phyloP scores from a whole-genome alignment of 306 rosid genomes.

The Medicago arabica region DNA sequence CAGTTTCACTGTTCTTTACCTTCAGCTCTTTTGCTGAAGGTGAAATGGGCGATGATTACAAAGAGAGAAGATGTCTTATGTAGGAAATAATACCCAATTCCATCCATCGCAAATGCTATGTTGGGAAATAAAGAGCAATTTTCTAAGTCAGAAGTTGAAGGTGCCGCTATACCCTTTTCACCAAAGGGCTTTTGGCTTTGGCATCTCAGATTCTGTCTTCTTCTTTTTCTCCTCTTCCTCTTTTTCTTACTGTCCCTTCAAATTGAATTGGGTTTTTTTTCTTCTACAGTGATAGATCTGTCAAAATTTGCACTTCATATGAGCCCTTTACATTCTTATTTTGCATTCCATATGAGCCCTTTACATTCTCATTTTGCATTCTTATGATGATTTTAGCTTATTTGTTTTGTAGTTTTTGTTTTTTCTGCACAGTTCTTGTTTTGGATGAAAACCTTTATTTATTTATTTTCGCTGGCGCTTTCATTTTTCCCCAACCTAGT shows the following conservation, averaged over 20 bases:
- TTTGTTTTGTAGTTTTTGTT: not conserved
- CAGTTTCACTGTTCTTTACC: no score
- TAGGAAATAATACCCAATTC: slow-evolving; percentile 44
- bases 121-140: no score
- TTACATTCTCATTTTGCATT: not conserved
- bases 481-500: no score
- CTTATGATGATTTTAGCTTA: not conserved
- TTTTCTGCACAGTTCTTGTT: slow-evolving; percentile 44
- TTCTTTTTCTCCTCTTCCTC: not conserved
- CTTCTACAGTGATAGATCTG: slow-evolving; percentile 56
- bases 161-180: slow-evolving; percentile 51
- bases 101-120: no score
- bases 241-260: not conserved
- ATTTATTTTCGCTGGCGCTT: slow-evolving; percentile 23
- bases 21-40: no score
- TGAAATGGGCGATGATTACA: slow-evolving; percentile 34
- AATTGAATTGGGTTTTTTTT: slow-evolving; percentile 27
- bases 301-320: slow-evolving; percentile 72
- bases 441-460: not conserved
- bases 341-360: no score
- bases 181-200: slow-evolving; percentile 42
- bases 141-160: slow-evolving; percentile 31
- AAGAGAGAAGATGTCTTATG: slow-evolving; percentile 82
- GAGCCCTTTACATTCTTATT: slow-evolving; percentile 54
- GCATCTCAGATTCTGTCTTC: slow-evolving; percentile 46